A percentile compares a stretch with the other conserved stretches of the same genome.
These are phyloP conservation scores for Yamadazyma endophytica DNA, from an alignment of 805 yeast genomes.

Conservation along the genomic window DNA sequence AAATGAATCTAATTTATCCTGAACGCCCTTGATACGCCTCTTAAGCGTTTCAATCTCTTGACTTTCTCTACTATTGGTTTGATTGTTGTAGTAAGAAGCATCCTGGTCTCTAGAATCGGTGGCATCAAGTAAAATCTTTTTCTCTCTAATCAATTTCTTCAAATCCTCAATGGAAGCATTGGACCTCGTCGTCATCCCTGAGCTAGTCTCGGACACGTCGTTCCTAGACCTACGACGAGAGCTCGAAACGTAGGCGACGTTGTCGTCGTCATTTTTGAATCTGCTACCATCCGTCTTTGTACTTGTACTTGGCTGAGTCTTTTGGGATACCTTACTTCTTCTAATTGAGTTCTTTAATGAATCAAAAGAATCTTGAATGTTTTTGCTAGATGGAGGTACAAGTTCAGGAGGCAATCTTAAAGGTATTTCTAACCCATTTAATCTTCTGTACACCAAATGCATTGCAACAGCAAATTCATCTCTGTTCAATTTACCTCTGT, in stretches of 20 bases:
- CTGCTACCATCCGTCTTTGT: conserved; percentile 27
- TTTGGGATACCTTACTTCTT: conserved; percentile 22
- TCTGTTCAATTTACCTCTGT: conserved; percentile 76
- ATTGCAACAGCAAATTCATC: conserved; percentile 96
- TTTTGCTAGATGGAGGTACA: conserved; percentile 78
- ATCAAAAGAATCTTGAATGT: conserved; percentile 66
- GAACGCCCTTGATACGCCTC: conserved; percentile 48
- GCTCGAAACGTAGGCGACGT: conserved; percentile 63
- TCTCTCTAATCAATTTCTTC: conserved; percentile 65
- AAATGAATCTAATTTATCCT: conserved; percentile 30
- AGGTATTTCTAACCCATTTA: conserved; percentile 88
- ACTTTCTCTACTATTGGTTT: conserved; percentile 34
- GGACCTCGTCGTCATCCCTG: conserved; percentile 19
- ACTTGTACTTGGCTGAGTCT: conserved; percentile 17
- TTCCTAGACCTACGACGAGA: conserved; percentile 51
- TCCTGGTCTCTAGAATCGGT: conserved; percentile 64
- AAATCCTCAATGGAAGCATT: conserved; percentile 49
- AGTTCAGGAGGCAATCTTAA: conserved; percentile 79
- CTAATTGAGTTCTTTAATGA: conserved; percentile 65
- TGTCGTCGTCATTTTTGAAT: conserved; percentile 70
- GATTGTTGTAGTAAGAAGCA: conserved; percentile 15
- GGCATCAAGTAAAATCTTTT: conserved; percentile 66
- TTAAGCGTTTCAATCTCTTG: conserved; percentile 65
- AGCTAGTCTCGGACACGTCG: conserved; percentile 10
- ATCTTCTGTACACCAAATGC: conserved; percentile 89